Evolutionary conservation across 2,329 filamentous ascomycete genomes (phyloP).

Genomic region (Penicillium psychrosexuale): DNA sequence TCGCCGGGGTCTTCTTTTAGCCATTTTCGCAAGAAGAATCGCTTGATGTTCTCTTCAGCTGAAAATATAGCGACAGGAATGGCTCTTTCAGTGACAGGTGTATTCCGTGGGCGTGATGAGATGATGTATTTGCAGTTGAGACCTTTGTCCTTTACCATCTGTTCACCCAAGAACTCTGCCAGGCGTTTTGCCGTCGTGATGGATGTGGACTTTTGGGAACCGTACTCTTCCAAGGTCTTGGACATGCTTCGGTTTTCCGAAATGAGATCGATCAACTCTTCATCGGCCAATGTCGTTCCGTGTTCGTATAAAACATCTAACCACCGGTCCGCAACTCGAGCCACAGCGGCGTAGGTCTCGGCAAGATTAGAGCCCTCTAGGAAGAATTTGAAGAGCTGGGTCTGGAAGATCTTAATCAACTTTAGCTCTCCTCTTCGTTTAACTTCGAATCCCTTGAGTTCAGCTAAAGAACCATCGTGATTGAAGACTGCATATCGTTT

Average conservation of each 20-base stretch:
- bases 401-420: constrained; percentile 99
- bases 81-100: constrained; percentile 90
- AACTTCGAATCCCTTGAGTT: constrained; percentile 95
- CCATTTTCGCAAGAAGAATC: constrained; percentile 91
- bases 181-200: constrained; percentile 95
- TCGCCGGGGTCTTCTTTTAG: constrained; percentile 86
- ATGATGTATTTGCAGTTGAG: constrained; percentile 99
- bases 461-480: constrained; percentile 89
- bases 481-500: constrained; percentile 99
- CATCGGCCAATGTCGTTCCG: constrained; percentile 85
- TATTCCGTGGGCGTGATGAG: constrained; percentile 77
- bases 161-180: constrained; percentile 92
- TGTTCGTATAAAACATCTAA: constrained; percentile 89
- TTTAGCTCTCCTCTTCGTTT: constrained; percentile 97
- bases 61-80: constrained; percentile 97
- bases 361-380: constrained; percentile 81
- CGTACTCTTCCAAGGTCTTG: constrained; percentile 96
- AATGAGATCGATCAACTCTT: constrained; percentile 99
- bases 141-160: constrained; percentile 99
- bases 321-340: constrained; percentile 94
- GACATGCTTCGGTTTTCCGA: constrained; percentile 98
- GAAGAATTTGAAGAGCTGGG: constrained; percentile 99
- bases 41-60: constrained; percentile 81
- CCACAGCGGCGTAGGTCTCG: constrained; percentile 87
- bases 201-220: constrained; percentile 93